Evolutionary conservation across 2,329 filamentous ascomycete species (phyloP), one percentile per base, ranked within the genome.

Genomic region (Hirsutella rhossiliensis): DNA sequence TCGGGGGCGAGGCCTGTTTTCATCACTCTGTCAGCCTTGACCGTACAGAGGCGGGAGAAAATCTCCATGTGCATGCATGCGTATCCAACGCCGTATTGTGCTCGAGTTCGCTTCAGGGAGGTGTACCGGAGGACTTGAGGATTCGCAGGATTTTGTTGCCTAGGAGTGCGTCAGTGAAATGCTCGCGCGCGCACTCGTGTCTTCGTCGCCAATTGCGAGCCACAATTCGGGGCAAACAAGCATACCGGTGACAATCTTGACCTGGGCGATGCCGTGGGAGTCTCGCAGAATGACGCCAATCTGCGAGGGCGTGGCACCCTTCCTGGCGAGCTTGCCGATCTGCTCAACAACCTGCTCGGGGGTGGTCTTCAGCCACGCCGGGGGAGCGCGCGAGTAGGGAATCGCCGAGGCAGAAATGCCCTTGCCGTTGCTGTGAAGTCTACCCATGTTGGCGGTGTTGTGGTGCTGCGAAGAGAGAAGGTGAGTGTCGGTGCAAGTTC

Each of bases 121-220:
- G 72, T 84, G 74, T 97, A 97, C 92, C 92, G 71, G 78, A 86
- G 61, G 84, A 84, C 83, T 96, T 97, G 61, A 98, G 81, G 75
- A 98, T 97, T 72, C 92, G 85, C 65, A 98, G 87, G 69, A 98
- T 96, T 81, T 95, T 94, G 87, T 98, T 98, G 75, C 92, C 90
- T 89, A 58, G n/a, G 18, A 43, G 40, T 56, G 51, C 46, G 62
- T 73, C 59, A 75, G 66, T 55, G 54, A 50, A 47, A 12, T 31
- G 37, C 19, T 19, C 19, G 5, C 20, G 17, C n/a, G n/a, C n/a
- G n/a, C n/a, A 20, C 5, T 37, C 34, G 12, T 4, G 18, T 11
- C 15, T 3, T 8, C n/a, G 34, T n/a, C n/a, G 15, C 18, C 34
- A 17, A n/a, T 37, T n/a, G n/a, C 34, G 15, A 17, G 15, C 15